A percentile compares a stretch with the other conserved stretches of the same genome.
Evolutionary conservation across 257 asterid genomes (phyloP).

Genomic region (Phtheirospermum japonicum): DNA sequence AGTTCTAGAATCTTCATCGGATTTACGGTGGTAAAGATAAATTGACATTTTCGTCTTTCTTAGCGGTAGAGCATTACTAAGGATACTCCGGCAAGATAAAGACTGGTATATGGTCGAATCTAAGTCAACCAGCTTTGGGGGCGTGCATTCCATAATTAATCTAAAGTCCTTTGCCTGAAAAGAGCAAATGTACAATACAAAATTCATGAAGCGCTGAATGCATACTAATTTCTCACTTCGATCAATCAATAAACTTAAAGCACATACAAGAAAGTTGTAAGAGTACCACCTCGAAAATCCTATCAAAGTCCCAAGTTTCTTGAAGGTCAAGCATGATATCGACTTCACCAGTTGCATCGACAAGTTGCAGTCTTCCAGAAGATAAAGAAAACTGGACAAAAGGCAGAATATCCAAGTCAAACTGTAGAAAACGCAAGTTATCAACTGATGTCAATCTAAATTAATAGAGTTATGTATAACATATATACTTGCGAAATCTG

Average conservation of each 20-base stretch:
- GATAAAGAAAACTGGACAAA: conserved; percentile 60
- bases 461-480: neutral
- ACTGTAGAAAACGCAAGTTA: neutral
- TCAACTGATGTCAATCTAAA: conserved; percentile 12
- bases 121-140: conserved; percentile 39
- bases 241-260: neutral
- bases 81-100: conserved; percentile 64
- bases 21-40: conserved; percentile 42
- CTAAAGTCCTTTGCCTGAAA: conserved; percentile 58
- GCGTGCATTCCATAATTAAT: conserved; percentile 59
- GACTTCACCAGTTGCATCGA: conserved; percentile 84
- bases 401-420: conserved; percentile 28
- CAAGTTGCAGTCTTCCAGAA: conserved; percentile 85
- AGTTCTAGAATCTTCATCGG: conserved; percentile 36
- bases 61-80: conserved; percentile 35
- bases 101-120: conserved; percentile 42
- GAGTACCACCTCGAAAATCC: conserved; percentile 62
- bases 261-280: conserved; percentile 22
- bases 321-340: conserved; percentile 65
- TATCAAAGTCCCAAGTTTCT: conserved; percentile 44
- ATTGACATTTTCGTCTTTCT: conserved; percentile 41
- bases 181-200: neutral
- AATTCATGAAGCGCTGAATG: neutral
- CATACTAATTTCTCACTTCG: neutral
- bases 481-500: neutral